Base-by-base conservation (phyloP, 495 filamentous ascomycete species). In the Usnea hakonensis region DNA sequence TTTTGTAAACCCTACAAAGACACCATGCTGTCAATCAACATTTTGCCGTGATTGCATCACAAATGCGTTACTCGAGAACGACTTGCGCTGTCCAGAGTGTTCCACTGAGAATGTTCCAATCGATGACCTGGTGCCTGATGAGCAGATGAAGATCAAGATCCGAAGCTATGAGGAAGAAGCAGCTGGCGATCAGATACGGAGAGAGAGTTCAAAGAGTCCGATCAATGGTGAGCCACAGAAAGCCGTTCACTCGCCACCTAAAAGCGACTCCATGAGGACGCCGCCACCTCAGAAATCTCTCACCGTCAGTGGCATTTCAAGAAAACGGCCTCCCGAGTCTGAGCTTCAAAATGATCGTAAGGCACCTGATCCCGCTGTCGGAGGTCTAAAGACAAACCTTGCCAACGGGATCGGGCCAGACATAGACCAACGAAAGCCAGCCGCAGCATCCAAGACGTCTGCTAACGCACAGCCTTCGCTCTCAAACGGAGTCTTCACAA, bases 31-130 rank as follows among this genome's bases (percentile, higher is more conserved):
- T 80, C 83, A 88, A 73, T 91, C 87, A 81, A 96, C 91, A 72
- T 97, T 93, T 83, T 98, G 94, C 84, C 89, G 91, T 83, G 91
- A 97, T 68, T 98, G 94, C 87, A 96, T 97, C 74, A 91, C 91
- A 68, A 95, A 92, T 84, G 87, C 90, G 69, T 86, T 98, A 77
- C 91, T 96, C 77, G 91, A 97, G 79, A 93, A 87, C 82, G 94
- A 98, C 81, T 90, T 98, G 78, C 80, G 89, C 70, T 98, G 94
- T 73, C 95, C 95, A 60, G 87, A 85, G 57, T 98, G 94, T 79
- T 83, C 87, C 72, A 89, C 84, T 48, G 91, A 95, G 66, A 91
- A 90, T 63, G 89, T 97, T 53, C 79, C 96, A 61, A 87, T 97
- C 75, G 95, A 97, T 83, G 86, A 96, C 75, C 84, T 98, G 58